Conservation (phyloP, 768 basidiomycete genomes). For the Suillus occidentalis region DNA sequence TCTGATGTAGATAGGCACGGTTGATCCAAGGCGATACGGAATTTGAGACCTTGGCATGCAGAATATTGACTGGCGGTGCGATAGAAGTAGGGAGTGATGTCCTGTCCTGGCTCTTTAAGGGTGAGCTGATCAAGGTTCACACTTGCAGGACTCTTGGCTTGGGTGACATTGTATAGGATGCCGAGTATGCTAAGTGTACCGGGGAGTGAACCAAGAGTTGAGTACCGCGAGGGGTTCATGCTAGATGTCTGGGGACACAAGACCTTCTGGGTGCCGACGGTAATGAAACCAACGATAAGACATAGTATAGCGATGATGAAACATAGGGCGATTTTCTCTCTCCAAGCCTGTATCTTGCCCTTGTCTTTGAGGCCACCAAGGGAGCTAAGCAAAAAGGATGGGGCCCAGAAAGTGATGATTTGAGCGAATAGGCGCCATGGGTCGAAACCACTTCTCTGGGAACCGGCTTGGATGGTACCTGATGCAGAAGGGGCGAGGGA, state of each 20-base stretch:
- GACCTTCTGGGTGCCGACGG: slow-evolving; percentile 90
- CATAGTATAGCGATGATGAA: slow-evolving; percentile 82
- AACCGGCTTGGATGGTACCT: slow-evolving; percentile 37
- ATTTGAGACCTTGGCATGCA: slow-evolving; percentile 60
- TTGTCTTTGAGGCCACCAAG: slow-evolving; percentile 82
- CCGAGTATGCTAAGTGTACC: slow-evolving; percentile 80
- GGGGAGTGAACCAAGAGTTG: slow-evolving; percentile 52
- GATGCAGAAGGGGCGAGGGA: slow-evolving; percentile 38
- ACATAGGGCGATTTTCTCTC: slow-evolving; percentile 94
- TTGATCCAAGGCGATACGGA: slow-evolving; percentile 68
- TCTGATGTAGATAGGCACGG: slow-evolving; percentile 62
- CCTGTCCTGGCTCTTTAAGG: slow-evolving; percentile 66
- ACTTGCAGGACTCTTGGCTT: slow-evolving; percentile 41
- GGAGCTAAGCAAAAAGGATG: slow-evolving; percentile 68
- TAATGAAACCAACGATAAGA: slow-evolving; percentile 81
- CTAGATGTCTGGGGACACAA: slow-evolving; percentile 71
- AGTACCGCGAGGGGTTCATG: slow-evolving; percentile 43
- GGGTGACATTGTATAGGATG: slow-evolving; percentile 69
- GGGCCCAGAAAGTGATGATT: slow-evolving; percentile 89
- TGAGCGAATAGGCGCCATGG: slow-evolving; percentile 83
- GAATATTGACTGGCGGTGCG: slow-evolving; percentile 67
- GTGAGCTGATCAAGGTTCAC: slow-evolving; percentile 63
- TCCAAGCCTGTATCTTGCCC: slow-evolving; percentile 85
- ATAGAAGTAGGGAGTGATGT: slow-evolving; percentile 86
- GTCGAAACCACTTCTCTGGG: slow-evolving; percentile 35